Evolutionary conservation across 2,329 filamentous ascomycete genomes (phyloP).

Genomic region (Penicillium polonicum): DNA sequence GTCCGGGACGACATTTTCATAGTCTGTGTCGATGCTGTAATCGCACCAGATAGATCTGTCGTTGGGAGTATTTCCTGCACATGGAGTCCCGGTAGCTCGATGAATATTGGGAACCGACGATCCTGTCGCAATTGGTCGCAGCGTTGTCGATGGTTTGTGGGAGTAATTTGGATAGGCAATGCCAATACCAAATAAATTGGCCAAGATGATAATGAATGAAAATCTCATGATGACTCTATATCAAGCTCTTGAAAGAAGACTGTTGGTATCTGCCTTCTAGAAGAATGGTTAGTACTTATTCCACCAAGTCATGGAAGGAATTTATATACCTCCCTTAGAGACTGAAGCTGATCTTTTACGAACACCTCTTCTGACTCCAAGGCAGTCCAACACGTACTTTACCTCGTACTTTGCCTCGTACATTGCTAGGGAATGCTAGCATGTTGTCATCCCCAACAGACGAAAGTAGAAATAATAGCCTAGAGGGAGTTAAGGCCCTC

Average conservation of each 20-base stretch:
- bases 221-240: not conserved
- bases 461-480: not conserved
- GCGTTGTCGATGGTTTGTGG: not conserved
- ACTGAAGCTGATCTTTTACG: not conserved
- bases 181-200: not conserved
- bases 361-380: not conserved
- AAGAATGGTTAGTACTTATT: not conserved
- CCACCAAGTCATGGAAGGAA: not conserved
- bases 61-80: conserved; percentile 24
- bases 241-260: not conserved
- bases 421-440: not conserved
- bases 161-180: not conserved
- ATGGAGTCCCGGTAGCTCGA: not conserved
- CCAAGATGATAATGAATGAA: not conserved
- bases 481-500: not conserved
- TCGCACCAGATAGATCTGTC: conserved; percentile 33
- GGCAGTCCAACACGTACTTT: not conserved
- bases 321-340: not conserved
- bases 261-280: not conserved
- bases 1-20: conserved; percentile 27
- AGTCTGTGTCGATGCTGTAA: conserved; percentile 35
- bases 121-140: not conserved
- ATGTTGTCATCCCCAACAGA: not conserved
- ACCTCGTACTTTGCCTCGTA: not conserved
- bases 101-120: not conserved